Conservation (phyloP, 345 rosid species). For the Syzygium jambos region DNA sequence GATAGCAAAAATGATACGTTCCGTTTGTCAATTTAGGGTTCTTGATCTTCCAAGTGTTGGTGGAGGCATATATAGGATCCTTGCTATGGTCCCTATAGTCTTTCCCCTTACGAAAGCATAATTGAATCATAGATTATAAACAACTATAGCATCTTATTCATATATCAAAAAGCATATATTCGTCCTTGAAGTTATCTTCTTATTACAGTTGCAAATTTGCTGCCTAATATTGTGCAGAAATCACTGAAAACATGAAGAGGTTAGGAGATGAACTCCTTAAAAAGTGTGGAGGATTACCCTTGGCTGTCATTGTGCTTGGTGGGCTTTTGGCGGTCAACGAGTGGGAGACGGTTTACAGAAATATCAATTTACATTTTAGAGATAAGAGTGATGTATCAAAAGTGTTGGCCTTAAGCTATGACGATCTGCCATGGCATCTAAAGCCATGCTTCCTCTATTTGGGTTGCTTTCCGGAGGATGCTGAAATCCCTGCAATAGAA, state of each 20-base stretch:
- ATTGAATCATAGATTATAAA: not conserved
- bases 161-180: not conserved
- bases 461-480: slow-evolving; percentile 23
- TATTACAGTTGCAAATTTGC: not conserved
- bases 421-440: slow-evolving; percentile 16
- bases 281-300: slow-evolving; percentile 24
- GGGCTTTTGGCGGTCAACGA: slow-evolving; percentile 17
- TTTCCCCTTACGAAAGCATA: not conserved
- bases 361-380: not conserved
- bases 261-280: slow-evolving; percentile 22
- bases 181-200: not conserved
- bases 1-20: not conserved
- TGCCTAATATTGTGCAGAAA: not conserved
- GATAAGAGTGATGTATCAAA: not conserved
- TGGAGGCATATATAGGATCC: not conserved
- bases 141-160: not conserved
- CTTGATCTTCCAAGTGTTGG: not conserved
- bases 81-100: not conserved
- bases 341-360: slow-evolving; percentile 12
- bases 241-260: not conserved
- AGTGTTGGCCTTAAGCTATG: slow-evolving; percentile 16
- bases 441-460: slow-evolving; percentile 27
- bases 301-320: slow-evolving; percentile 29
- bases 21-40: not conserved
- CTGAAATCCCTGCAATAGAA: slow-evolving; percentile 22